Base-by-base conservation (phyloP, 192 early-diverging fungal species). In the Podila clonocystis region DNA sequence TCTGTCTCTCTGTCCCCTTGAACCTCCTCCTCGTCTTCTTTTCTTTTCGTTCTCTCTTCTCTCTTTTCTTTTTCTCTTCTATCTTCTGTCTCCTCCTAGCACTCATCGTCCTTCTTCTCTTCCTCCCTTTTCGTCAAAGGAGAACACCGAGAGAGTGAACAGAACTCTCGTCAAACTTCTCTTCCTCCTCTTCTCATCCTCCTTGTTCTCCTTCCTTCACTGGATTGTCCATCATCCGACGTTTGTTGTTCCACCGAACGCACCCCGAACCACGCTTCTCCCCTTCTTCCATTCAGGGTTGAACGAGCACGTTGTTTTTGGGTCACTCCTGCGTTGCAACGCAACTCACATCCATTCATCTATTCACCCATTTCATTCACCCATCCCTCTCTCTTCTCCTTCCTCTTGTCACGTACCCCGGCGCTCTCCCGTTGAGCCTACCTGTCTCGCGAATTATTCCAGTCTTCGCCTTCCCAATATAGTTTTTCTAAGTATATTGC, bases 221-320 rank as follows among this genome's bases (percentile, higher is more conserved):
- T 63, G 62, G 62, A 63, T 63, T 63, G 62, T 63, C 62, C 62
- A 63, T 63, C 62, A 63, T 63, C 62, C 62, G 62, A 36, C 34
- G 62, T 38, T 59, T 34, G 20, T 63, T 63, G 62, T 63, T 38
- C 62, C 62, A 31, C n/a, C 33, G n/a, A n/a, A 38, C 62, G 29
- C 26, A 61, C 26, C 26, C 22, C 22, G 26, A 30, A 19, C 59
- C 26, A 28, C 59, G 20, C 59, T 6, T 33, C 24, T 30, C 59
- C 17, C 59, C 30, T 61, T 24, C 52, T 26, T 55, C 52, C n/a
- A 55, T 55, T 6, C n/a, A 55, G 24, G 52, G 52, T 26, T 55
- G 52, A 55, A n/a, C 52, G 19, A 55, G 52, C 52, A 26, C 52
- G 52, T 55, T 55, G 8, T 55, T 9, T 55, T 55, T 55, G n/a